These are phyloP conservation scores for Xylaria flabelliformis DNA, from an alignment of 495 filamentous ascomycete genomes.

Conservation along the genomic window DNA sequence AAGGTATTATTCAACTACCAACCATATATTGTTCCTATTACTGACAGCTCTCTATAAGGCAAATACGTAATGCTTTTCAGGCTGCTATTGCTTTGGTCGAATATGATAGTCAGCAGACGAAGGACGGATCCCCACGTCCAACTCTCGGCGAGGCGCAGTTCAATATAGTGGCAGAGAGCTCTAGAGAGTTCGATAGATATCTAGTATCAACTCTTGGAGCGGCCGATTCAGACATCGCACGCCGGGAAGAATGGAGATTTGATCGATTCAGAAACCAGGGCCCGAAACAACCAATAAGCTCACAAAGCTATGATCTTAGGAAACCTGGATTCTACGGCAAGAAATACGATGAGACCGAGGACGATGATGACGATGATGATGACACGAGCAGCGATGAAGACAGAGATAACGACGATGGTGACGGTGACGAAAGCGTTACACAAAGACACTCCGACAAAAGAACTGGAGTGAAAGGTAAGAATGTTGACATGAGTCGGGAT, in stretches of 20 bases:
- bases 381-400: conserved; percentile 8
- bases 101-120: conserved; percentile 23
- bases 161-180: conserved; percentile 35
- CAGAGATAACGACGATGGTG: not conserved
- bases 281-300: not conserved
- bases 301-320: not conserved
- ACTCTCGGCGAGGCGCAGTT: conserved; percentile 32
- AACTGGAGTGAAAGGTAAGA: not conserved
- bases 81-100: conserved; percentile 40
- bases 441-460: not conserved
- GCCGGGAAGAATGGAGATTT: conserved; percentile 25
- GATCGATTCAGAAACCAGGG: conserved; percentile 21
- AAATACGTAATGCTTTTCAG: conserved; percentile 45
- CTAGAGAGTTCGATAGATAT: conserved; percentile 37
- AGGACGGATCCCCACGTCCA: conserved; percentile 17
- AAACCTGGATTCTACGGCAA: not conserved
- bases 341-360: not conserved
- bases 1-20: conserved; percentile 26
- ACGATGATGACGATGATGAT: conserved; percentile 2
- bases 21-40: not conserved
- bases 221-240: conserved; percentile 30
- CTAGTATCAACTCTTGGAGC: conserved; percentile 29
- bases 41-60: conserved; percentile 12
- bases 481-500: not conserved
- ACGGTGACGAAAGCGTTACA: not conserved